Percentiles rank a stretch among this genome's conserved stretches.
Conservation (phyloP, 1,139 yeast genomes). For the Sugiyamaella paludigena region DNA sequence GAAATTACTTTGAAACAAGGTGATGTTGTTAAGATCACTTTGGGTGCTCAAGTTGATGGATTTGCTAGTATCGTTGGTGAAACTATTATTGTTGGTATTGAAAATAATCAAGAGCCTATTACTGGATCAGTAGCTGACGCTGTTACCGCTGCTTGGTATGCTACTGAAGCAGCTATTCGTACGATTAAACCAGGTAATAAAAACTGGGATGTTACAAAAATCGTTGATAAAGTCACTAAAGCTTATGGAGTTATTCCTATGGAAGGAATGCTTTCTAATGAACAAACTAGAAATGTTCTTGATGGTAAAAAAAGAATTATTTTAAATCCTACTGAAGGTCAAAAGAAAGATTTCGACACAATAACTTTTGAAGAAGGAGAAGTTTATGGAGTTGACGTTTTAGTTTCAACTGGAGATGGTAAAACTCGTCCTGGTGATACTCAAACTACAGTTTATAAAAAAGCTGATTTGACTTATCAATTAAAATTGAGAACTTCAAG, state of each 20-base stretch:
- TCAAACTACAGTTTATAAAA: constrained; percentile 70
- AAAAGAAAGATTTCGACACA: constrained; percentile 62
- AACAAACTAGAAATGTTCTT: constrained; percentile 64
- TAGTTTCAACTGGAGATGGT: constrained; percentile 67
- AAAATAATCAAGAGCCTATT: constrained; percentile 40
- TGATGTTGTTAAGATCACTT: constrained; percentile 69
- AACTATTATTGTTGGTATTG: constrained; percentile 57
- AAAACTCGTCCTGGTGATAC: constrained; percentile 61
- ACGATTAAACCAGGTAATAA: constrained; percentile 64
- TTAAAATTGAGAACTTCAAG: constrained; percentile 75
- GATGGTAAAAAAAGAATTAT: constrained; percentile 78
- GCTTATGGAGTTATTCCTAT: constrained; percentile 61
- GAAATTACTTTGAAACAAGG: constrained; percentile 60
- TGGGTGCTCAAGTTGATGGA: constrained; percentile 79
- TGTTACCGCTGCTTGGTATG: constrained; percentile 70
- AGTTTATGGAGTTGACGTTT: constrained; percentile 73
- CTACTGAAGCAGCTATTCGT: constrained; percentile 77
- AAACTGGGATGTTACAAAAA: constrained; percentile 74
- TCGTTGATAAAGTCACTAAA: constrained; percentile 63
- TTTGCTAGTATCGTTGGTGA: constrained; percentile 71
- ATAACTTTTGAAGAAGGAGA: constrained; percentile 71
- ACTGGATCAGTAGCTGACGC: constrained; percentile 66
- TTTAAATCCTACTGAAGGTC: constrained; percentile 69
- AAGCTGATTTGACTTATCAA: constrained; percentile 66
- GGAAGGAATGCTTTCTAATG: constrained; percentile 77